phyloP scores from a whole-genome alignment of 2,329 filamentous ascomycete species.

The Epichloe brachyelytri region DNA sequence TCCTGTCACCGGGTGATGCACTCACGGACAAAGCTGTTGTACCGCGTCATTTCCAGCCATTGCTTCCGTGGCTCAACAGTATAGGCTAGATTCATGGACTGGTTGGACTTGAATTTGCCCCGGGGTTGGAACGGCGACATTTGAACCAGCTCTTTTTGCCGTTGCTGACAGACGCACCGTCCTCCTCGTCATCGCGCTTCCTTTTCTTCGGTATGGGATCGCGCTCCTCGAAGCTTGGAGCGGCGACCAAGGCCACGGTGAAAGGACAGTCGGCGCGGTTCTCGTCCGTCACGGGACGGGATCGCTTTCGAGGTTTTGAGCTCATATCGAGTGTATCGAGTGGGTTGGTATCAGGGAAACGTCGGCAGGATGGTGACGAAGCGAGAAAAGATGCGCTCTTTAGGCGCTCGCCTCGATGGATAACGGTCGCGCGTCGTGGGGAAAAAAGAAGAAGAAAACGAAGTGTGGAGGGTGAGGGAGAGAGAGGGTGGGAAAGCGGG shows the following conservation, averaged over 20 bases:
- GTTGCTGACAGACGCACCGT: constrained; percentile 15
- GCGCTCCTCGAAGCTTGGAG: constrained; percentile 18
- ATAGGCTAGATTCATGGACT: constrained; percentile 43
- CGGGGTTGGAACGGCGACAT: constrained; percentile 40
- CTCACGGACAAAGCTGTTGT: constrained; percentile 49
- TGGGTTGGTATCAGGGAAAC: not conserved
- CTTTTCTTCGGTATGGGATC: constrained; percentile 34
- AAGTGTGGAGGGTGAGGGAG: not conserved
- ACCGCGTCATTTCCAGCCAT: constrained; percentile 47
- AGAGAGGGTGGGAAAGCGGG: constrained; percentile 3
- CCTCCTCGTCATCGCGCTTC: constrained; percentile 33
- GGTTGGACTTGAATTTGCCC: constrained; percentile 40
- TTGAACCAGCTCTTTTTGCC: constrained; percentile 33
- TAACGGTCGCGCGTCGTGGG: not conserved
- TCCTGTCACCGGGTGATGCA: constrained; percentile 9
- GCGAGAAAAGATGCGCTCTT: constrained; percentile 1
- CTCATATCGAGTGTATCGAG: constrained; percentile 12
- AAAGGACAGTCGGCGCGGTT: constrained; percentile 45
- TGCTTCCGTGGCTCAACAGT: constrained; percentile 37
- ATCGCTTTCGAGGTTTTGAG: constrained; percentile 34
- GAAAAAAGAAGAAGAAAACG: not conserved
- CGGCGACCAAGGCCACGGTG: constrained; percentile 22
- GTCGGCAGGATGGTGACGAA: constrained; percentile 1
- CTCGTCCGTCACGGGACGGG: constrained; percentile 34
- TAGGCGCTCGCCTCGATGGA: constrained; percentile 1